Base-by-base conservation (phyloP, 2,329 filamentous ascomycete species). In the Fusarium denticulatum region DNA sequence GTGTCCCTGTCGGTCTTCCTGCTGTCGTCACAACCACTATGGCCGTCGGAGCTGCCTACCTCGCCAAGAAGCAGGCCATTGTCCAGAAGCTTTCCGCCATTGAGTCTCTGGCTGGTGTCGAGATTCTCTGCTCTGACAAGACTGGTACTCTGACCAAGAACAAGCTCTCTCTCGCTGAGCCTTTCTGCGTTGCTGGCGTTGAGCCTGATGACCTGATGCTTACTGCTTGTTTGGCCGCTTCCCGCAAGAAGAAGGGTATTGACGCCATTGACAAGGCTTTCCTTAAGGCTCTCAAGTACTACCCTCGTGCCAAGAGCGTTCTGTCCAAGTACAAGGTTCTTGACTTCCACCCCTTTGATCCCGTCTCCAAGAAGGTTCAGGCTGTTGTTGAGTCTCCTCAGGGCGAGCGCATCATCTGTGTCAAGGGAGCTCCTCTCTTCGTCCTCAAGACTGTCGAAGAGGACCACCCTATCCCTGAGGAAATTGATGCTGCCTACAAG, bases 241-340 rank as follows among this genome's bases (percentile, higher is more conserved):
- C 93, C 76, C 93, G 94, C 86, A 97, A 96, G 90, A 96, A 95
- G 89, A 97, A 97, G 88, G 94, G 94, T 87, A 95, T 97, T 74
- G 94, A 97, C 81, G 93, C 95, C 76, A 97, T 97, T 78, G 95
- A 97, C 89, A 96, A 96, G 88, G 94, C 94, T 81, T 97, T 97
- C 88, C 88, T 97, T 77, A 97, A 96, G 87, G 89, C 93, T 28
- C 90, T 97, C 73, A 90, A 90, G 81, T 92, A 88, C 86, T 97
- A 97, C 82, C 94, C 94, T 72, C 90, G 90, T 72, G 94, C 94
- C 84, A 97, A 96, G 88, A 83, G 86, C 71, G 91, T 93, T 61
- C 89, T 97, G 61, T 90, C 90, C 85, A 94, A 94, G 86, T 97
- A 96, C 89, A 93, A 92, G 84, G 92, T 95, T 68, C 85, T 96